Conservation (phyloP, 2,329 filamentous ascomycete species). For the Fusarium zealandicum region DNA sequence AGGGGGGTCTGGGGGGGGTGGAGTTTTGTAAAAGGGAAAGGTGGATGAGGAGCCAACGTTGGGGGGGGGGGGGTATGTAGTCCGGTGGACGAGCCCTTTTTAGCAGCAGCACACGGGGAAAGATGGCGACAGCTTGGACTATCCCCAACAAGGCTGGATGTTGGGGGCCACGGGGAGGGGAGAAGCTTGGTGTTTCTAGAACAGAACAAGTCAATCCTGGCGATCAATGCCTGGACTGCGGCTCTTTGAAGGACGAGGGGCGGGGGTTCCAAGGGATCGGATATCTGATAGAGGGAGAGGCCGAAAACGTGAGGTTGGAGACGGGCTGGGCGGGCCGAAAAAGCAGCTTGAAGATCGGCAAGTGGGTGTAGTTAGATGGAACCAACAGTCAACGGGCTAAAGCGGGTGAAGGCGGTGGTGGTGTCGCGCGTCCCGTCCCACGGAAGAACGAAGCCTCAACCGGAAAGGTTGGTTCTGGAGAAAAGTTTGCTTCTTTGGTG, state of each 20-base stretch:
- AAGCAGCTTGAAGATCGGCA: constrained; percentile 14
- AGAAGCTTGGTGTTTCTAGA: constrained; percentile 24
- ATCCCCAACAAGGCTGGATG: constrained; percentile 35
- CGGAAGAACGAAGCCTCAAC: constrained; percentile 16
- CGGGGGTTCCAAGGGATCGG: constrained; percentile 12
- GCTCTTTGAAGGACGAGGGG: constrained; percentile 12
- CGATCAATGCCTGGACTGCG: constrained; percentile 26
- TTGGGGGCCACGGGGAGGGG: constrained; percentile 6
- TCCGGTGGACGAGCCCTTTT: constrained; percentile 18
- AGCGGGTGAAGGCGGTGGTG: constrained; percentile 2
- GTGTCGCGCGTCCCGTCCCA: constrained; percentile 18
- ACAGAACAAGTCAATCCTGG: constrained; percentile 2
- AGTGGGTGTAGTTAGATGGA: constrained; percentile 2
- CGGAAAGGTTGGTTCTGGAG: constrained; percentile 29
- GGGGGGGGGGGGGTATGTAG: constrained; percentile 2
- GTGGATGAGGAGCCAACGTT: constrained; percentile 18
- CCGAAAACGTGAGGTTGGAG: constrained; percentile 17
- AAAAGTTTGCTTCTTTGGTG: constrained; percentile 22
- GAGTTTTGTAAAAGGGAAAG: too few relatives aligned
- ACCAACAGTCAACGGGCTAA: background rate
- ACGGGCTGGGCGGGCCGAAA: constrained; percentile 31
- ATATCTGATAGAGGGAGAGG: background rate
- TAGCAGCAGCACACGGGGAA: constrained; percentile 20
- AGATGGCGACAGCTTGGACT: constrained; percentile 7
- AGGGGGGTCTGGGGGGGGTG: too few relatives aligned